Percentiles rank a stretch among this genome's conserved stretches.
phyloP scores from a whole-genome alignment of 495 filamentous ascomycete genomes.

The Extremus antarcticus region DNA sequence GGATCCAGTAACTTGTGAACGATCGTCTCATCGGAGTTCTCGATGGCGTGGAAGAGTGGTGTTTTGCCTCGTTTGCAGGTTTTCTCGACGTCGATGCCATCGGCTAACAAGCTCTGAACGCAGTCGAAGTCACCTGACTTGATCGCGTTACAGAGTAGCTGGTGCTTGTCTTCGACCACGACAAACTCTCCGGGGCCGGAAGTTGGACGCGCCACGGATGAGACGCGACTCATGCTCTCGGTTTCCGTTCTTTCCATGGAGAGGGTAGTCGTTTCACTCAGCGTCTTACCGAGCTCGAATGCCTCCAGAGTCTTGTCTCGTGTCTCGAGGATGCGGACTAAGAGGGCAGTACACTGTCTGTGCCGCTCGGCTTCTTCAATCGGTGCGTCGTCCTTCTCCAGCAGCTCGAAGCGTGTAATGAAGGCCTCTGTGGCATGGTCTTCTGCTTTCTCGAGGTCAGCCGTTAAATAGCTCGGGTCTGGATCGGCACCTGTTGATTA shows the following conservation, averaged over 20 bases:
- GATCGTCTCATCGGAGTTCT: not conserved
- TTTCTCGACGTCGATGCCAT: constrained; percentile 3
- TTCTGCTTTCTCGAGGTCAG: not conserved
- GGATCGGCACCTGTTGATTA: too few species aligned
- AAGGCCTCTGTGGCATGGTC: constrained; percentile 1
- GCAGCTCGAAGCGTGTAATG: not conserved
- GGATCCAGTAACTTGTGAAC: constrained; percentile 9
- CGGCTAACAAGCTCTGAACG: not conserved
- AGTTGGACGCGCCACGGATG: too few species aligned
- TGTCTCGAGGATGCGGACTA: not conserved
- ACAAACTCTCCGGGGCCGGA: too few species aligned
- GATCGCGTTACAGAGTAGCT: constrained; percentile 1
- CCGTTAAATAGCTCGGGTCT: not conserved
- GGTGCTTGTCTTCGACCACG: not conserved
- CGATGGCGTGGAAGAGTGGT: constrained; percentile 6
- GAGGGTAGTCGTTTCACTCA: too few species aligned
- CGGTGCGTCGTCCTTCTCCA: not conserved
- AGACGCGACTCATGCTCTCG: too few species aligned
- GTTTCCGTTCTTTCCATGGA: too few species aligned
- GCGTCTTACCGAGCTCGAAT: not conserved
- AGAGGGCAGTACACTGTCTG: not conserved
- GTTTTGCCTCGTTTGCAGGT: constrained; percentile 4
- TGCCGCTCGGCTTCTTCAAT: not conserved
- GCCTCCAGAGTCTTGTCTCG: not conserved
- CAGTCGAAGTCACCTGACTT: constrained; percentile 2